Evolutionary conservation across 495 filamentous ascomycete genomes (phyloP).

Genomic region (Pyronema omphalodes): DNA sequence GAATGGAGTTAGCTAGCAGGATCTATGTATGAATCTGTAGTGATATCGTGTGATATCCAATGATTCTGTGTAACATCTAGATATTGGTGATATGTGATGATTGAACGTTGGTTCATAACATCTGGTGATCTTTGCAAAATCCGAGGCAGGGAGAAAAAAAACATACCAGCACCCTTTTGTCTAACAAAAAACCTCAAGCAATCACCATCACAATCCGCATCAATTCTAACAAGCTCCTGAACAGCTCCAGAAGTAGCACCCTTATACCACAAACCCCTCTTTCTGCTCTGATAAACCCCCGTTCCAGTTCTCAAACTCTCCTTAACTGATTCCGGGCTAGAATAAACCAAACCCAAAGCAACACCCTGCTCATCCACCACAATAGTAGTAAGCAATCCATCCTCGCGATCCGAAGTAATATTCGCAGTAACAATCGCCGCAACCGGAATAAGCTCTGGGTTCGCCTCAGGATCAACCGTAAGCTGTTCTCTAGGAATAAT

Average conservation of each 20-base stretch:
- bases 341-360: constrained; percentile 81
- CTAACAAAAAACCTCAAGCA: constrained; percentile 74
- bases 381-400: constrained; percentile 68
- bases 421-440: constrained; percentile 48
- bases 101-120: too few relatives aligned
- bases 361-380: constrained; percentile 78
- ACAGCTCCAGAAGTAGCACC: constrained; percentile 84
- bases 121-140: too few relatives aligned
- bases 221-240: constrained; percentile 70
- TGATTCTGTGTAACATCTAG: too few relatives aligned
- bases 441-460: constrained; percentile 41
- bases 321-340: constrained; percentile 69
- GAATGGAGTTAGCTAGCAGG: constrained; percentile 9
- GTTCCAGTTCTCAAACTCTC: constrained; percentile 73
- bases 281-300: constrained; percentile 88
- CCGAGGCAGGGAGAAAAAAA: constrained; percentile 9
- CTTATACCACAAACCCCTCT: constrained; percentile 92
- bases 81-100: too few relatives aligned
- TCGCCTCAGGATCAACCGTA: constrained; percentile 42
- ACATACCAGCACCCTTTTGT: constrained; percentile 57
- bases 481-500: constrained; percentile 54
- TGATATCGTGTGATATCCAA: background rate
- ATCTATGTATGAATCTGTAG: background rate
- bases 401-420: constrained; percentile 62
- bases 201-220: constrained; percentile 81